Evolutionary conservation across 164 flowering plant species (phyloP).

Genomic region (Annona squamosa): DNA sequence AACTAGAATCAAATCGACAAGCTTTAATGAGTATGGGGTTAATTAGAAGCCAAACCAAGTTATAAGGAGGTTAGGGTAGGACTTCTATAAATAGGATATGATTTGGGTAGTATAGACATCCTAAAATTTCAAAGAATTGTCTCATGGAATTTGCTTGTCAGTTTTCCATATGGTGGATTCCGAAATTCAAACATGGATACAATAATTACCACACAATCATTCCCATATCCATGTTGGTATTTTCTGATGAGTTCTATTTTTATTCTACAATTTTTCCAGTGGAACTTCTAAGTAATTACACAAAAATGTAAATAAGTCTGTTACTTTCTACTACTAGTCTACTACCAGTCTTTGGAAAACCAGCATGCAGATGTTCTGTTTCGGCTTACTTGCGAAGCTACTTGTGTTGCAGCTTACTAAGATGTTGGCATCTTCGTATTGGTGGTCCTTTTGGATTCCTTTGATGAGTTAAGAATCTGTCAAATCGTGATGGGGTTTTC

Average conservation of each 20-base stretch:
- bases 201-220: neutral
- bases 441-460: slow-evolving; percentile 8
- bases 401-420: slow-evolving; percentile 1
- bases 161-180: neutral
- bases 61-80: too few relatives aligned
- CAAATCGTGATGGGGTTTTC: slow-evolving; percentile 2
- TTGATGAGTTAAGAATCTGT: neutral
- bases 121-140: neutral
- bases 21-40: too few relatives aligned
- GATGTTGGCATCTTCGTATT: neutral
- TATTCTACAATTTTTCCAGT: neutral
- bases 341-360: neutral
- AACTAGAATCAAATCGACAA: too few relatives aligned
- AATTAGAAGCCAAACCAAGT: too few relatives aligned
- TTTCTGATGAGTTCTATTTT: neutral
- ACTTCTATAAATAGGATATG: too few relatives aligned
- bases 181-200: too few relatives aligned
- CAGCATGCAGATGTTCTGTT: neutral
- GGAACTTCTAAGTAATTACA: neutral
- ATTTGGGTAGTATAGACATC: too few relatives aligned
- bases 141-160: neutral
- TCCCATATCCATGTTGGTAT: neutral
- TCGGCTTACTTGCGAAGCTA: neutral
- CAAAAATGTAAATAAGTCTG: neutral
- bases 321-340: neutral